Percentiles rank a stretch among this genome's conserved stretches.
Conservation (phyloP, 148 eudicot genomes). For the Rheum nobile region DNA sequence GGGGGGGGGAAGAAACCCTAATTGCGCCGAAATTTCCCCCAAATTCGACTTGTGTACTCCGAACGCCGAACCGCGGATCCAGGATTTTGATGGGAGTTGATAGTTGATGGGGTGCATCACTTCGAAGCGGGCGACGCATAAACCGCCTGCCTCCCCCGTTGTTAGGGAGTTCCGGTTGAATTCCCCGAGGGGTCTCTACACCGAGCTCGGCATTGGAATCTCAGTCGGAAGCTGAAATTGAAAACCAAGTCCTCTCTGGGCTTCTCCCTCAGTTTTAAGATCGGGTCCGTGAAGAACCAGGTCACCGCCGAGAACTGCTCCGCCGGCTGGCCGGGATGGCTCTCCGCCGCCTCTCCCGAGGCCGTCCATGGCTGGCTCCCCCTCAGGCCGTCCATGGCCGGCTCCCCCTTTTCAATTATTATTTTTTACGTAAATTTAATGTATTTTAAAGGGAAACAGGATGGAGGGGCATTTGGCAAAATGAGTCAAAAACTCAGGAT, state of each 20-base stretch:
- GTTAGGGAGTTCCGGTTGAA: not conserved
- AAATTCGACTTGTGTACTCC: not conserved
- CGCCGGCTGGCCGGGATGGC: slow-evolving; percentile 76
- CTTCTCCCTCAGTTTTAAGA: too few species aligned
- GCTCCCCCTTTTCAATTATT: too few species aligned
- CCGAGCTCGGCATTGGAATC: too few species aligned
- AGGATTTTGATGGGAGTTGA: too few species aligned
- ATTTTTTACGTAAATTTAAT: too few species aligned
- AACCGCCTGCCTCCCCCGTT: slow-evolving; percentile 23
- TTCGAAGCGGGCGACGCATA: slow-evolving; percentile 48
- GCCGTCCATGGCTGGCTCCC: slow-evolving; percentile 72
- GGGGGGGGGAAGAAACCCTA: not conserved
- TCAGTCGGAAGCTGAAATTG: too few species aligned
- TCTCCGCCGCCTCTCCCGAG: slow-evolving; percentile 50
- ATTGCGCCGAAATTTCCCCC: not conserved
- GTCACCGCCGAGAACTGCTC: slow-evolving; percentile 41
- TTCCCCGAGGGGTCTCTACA: not conserved
- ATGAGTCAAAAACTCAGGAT: too few species aligned
- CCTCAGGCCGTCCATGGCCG: too few species aligned
- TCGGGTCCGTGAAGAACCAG: too few species aligned
- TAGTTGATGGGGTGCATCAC: slow-evolving; percentile 91
- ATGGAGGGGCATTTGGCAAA: too few species aligned
- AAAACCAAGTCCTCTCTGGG: too few species aligned
- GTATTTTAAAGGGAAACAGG: too few species aligned
- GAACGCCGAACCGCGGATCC: not conserved